A percentile compares a stretch with the other conserved stretches of the same genome.
phyloP scores from a whole-genome alignment of 2,329 filamentous ascomycete genomes.

The Botryotinia convoluta region DNA sequence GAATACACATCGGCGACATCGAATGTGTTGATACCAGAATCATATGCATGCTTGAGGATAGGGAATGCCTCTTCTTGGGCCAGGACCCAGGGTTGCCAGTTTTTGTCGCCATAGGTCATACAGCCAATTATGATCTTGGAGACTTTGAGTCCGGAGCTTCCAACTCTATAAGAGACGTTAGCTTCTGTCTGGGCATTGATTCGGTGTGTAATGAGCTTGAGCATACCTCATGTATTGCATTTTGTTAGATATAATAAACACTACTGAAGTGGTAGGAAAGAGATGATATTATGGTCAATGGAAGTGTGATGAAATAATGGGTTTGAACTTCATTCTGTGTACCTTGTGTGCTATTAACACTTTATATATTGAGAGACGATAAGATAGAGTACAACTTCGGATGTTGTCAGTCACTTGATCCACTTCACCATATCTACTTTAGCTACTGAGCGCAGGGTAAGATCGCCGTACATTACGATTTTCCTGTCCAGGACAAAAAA shows the following conservation, averaged over 20 bases:
- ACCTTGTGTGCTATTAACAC: background rate
- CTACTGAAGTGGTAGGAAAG: background rate
- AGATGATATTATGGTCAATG: background rate
- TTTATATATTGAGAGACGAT: background rate
- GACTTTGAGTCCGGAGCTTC: background rate
- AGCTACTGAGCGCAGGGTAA: background rate
- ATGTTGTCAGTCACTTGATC: background rate
- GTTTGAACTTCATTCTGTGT: background rate
- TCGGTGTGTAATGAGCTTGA: background rate
- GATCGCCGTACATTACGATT: background rate
- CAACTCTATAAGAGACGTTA: background rate
- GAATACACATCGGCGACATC: background rate
- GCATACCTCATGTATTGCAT: background rate
- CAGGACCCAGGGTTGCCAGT: background rate
- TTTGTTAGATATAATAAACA: background rate
- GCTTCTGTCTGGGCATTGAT: background rate
- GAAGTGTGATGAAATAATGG: background rate
- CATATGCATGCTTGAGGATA: background rate
- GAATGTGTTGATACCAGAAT: background rate
- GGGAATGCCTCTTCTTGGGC: background rate
- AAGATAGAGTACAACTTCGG: background rate
- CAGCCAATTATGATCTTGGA: background rate
- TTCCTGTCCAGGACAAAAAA: background rate
- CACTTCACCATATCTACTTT: background rate
- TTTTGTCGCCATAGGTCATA: background rate